phyloP scores from a whole-genome alignment of 2,329 filamentous ascomycete genomes.

The Fusarium nematophilum region DNA sequence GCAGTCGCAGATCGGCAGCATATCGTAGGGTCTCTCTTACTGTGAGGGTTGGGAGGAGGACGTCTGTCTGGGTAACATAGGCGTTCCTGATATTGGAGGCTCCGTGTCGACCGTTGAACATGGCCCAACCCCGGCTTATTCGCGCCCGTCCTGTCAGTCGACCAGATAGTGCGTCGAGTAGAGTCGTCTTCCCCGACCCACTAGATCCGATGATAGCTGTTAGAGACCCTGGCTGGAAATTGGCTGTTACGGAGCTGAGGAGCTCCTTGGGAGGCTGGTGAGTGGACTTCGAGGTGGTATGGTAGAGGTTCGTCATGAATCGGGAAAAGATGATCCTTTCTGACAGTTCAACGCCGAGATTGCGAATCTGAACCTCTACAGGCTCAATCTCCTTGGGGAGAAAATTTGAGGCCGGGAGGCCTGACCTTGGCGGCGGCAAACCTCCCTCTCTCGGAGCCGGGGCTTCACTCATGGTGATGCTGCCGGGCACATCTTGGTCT shows the following conservation, averaged over 20 bases:
- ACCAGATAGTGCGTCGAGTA: conserved; percentile 77
- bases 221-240: conserved; percentile 68
- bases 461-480: too few relatives aligned
- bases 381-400: conserved; percentile 62
- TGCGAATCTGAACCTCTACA: conserved; percentile 63
- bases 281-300: conserved; percentile 33
- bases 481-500: too few relatives aligned
- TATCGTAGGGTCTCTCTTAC: conserved; percentile 79
- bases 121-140: conserved; percentile 62
- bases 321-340: conserved; percentile 63
- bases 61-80: conserved; percentile 82
- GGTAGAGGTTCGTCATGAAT: too few relatives aligned
- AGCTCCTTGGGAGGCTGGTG: conserved; percentile 59
- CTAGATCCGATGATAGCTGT: conserved; percentile 80
- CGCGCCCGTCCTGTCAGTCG: conserved; percentile 67
- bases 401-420: conserved; percentile 32
- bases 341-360: conserved; percentile 65
- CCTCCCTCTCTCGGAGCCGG: too few relatives aligned
- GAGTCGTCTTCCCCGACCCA: conserved; percentile 76
- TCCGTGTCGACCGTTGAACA: conserved; percentile 69
- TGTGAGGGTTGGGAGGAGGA: conserved; percentile 77
- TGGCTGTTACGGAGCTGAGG: conserved; percentile 70
- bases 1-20: conserved; percentile 75
- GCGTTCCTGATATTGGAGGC: conserved; percentile 66
- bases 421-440: too few relatives aligned